Base-by-base conservation (phyloP, 495 filamentous ascomycete species). In the Xylaria acuta region DNA sequence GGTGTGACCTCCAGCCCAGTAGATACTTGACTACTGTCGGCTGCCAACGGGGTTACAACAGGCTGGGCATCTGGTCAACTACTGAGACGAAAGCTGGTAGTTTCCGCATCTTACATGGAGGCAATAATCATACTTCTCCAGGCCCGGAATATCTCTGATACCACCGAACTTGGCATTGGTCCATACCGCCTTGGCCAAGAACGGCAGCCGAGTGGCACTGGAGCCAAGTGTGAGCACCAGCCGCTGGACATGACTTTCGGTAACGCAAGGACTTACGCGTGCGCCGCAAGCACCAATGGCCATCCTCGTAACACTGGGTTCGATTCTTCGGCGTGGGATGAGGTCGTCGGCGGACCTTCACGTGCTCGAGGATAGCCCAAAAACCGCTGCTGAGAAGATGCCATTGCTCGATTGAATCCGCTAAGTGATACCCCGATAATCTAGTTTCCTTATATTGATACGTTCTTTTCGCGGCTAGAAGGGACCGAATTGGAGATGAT, bases 21-120 rank as follows among this genome's bases (percentile, higher is more conserved):
- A 43, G 73, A 64, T n/a, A 77, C 62, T 12, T 76, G 67, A 20
- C 74, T 65, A 47, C 76, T 66, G 45, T 79, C 72, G 40, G 78
- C 59, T 8, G 76, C 70, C 62, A 92, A 77, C 7, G 93, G 94
- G 53, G 92, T 92, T 30, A 97, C 94, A 41, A 92, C 92, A n/a
- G 95, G 95, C 82, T 86, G 63, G 41, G 20, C 20, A 32, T 40
- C 9, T 49, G 59, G 27, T 65, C 36, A 58, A 27, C 30, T 43
- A 0, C 18, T 32, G 49, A 51, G 11, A 58, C 9, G 1, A 36
- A 53, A 27, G 22, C n/a, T 9, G 22, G 12, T 20, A 32, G 41
- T 41, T 20, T n/a, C 1, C 58, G 32, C 20, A 1, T 47, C 74
- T 64, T 73, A 81, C 81, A 74, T 94, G 90, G 74, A 89, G 90